These are phyloP conservation scores for Phylloporus gajari DNA, from an alignment of 1,284 basidiomycete species.

Conservation along the genomic window DNA sequence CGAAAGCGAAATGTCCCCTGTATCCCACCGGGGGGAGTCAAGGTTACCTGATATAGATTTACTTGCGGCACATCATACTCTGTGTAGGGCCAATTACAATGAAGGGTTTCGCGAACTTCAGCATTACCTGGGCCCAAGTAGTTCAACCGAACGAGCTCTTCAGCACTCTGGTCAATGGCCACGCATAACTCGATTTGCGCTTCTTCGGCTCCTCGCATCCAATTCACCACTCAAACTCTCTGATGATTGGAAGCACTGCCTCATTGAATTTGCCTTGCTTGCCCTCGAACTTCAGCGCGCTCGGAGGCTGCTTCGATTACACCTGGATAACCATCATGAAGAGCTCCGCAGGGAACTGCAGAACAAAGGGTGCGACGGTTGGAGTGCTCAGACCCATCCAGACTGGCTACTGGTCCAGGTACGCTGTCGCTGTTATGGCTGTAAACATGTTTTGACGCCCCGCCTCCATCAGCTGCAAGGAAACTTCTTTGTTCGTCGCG, in stretches of 20 bases:
- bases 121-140: conserved; percentile 21
- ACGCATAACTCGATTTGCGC: conserved; percentile 32
- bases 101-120: conserved; percentile 18
- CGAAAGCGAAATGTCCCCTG: conserved; percentile 11
- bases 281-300: conserved; percentile 48
- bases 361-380: conserved; percentile 35
- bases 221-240: conserved; percentile 15
- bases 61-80: conserved; percentile 23
- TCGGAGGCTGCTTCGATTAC: conserved; percentile 25
- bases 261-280: conserved; percentile 41
- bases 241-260: conserved; percentile 39
- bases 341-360: conserved; percentile 50
- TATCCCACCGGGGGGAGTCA: not conserved
- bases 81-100: conserved; percentile 15
- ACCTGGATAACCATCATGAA: conserved; percentile 22
- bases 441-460: not conserved
- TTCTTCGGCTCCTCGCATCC: conserved; percentile 43
- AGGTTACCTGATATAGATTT: conserved; percentile 10
- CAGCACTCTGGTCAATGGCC: conserved; percentile 44
- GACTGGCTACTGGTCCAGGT: conserved; percentile 65
- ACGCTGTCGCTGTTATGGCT: not conserved
- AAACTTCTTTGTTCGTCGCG: conserved; percentile 51
- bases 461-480: conserved; percentile 52
- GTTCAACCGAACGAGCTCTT: conserved; percentile 27
- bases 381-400: conserved; percentile 31